Evolutionary conservation across 1,139 yeast genomes (phyloP), one percentile per base, ranked within the genome.

Genomic region (Yamadazyma diospyri): DNA sequence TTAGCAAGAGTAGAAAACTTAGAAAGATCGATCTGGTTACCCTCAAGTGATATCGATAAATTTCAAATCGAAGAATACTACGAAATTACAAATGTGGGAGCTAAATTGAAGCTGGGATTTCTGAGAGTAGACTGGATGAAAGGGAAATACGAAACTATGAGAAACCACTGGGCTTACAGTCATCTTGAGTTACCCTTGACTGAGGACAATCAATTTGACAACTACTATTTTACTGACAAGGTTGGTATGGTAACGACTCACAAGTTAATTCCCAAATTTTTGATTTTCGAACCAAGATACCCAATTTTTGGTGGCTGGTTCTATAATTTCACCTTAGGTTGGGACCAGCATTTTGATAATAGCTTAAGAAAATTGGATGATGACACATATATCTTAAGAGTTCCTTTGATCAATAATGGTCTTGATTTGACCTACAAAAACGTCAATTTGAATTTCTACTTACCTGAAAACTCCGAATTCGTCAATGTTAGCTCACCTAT

Each of bases 241-340:
- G 96, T 92, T 18, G 98, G 98, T 16, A 85, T 86, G 61, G 96
- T 92, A n/a, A 81, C 95, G 6, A 85, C 97, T 5, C 83, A 85
- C 38, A 68, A 69, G 41, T 61, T 72, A 25, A 50, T 70, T 11
- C 61, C 70, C 36, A 51, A 57, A 32, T 74, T 69, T 40, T 61
- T 87, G 36, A 66, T 80, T 26, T 57, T 92, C 43, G 78, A 74
- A 50, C 98, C 98, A 36, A 74, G 99, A 55, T 92, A 70, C 65
- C 99, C 99, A 9, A 52, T 92, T 6, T 85, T 87, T 61, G 99
- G 98, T 31, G 94, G 89, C 25, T 92, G 99, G 99, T 76, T 81
- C 49, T 92, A 88, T 61, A 88, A 92, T 61, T 92, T 87, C 66
- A 92, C 98, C 14, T 63, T 92, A 50, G 97, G 97, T 6, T 94